Base-by-base conservation (phyloP, 257 asterid genomes). In the Handroanthus guayacan region DNA sequence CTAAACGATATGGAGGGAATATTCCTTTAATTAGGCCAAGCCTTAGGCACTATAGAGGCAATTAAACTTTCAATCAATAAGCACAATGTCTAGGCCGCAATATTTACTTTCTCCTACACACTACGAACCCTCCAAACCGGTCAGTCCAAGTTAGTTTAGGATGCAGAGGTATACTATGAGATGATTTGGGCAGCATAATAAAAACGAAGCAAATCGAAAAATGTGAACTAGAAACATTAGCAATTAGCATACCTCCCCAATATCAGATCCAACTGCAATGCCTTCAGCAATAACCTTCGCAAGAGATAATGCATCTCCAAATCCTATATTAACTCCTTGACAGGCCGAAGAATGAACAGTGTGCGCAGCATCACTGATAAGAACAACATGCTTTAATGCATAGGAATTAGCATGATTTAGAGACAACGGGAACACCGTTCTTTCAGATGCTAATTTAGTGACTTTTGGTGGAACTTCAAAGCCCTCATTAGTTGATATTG, bases 321-420 rank as follows among this genome's bases (percentile, higher is more conserved):
- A 95, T 47, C 99, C 99, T 97, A 95, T 90, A 83, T 95, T 93
- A 62, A 95, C 99, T 78, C 99, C 99, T 84, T 93, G 99, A 67
- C 99, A 98, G 72, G 99, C 99, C 89, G 93, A 88, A 48, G 99
- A 98, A 80, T 95, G 98, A 80, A 95, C 97, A 3, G 99, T 95
- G 43, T 95, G 98, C 20, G 98, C 99, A 2, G 98, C 99, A 78
- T 95, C 99, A 47, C 99, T 98, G 71, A 93, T 79, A 70, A 95
- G 95, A 75, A 34, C 96, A 43, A 83, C 87, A 13, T 95, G 92
- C 65, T 84, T 91, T 1, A 78, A 76, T 9, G 82, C 92, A 67
- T 95, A 95, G 10, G 74, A 38, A 62, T 90, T 89, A 55, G 98
- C 97, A 69, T 95, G 99, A 83, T 83, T 91, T 17, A 91, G 86